Conservation (phyloP, 345 rosid species). For the Moricandia arvensis region DNA sequence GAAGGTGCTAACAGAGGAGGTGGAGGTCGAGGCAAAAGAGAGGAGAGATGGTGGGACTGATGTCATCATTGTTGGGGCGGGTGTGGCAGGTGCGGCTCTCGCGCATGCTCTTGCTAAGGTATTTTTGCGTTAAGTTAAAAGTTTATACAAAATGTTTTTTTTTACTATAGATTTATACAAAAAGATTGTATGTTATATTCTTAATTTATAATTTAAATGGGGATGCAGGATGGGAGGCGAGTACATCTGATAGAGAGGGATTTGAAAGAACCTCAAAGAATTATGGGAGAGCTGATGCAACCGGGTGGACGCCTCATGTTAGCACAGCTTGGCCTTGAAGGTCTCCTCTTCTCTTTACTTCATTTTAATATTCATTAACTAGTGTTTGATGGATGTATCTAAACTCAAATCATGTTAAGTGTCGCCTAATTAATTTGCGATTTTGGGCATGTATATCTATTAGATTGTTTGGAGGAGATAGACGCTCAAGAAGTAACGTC, state of each 20-base stretch:
- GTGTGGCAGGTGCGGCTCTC: constrained; percentile 62
- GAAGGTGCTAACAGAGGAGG: neutral
- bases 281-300: constrained; percentile 69
- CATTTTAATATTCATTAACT: neutral
- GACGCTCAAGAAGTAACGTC: constrained; percentile 25
- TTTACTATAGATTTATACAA: neutral
- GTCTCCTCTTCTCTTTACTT: constrained; percentile 7
- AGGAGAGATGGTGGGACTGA: constrained; percentile 33
- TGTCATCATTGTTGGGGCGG: constrained; percentile 65
- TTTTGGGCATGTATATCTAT: neutral
- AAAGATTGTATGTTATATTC: neutral
- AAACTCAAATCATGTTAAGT: neutral
- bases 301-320: constrained; percentile 62
- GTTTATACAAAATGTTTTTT: too few relatives aligned
- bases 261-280: constrained; percentile 55
- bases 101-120: constrained; percentile 64
- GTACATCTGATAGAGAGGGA: constrained; percentile 68
- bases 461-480: constrained; percentile 41
- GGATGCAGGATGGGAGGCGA: constrained; percentile 56
- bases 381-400: neutral
- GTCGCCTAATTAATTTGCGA: neutral
- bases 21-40: neutral
- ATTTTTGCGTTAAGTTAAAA: neutral
- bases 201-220: neutral
- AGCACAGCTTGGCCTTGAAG: constrained; percentile 65